A percentile compares a stretch with the other conserved stretches of the same genome.
Evolutionary conservation across 2,329 filamentous ascomycete species (phyloP).

Genomic region (Monilinia aucupariae): DNA sequence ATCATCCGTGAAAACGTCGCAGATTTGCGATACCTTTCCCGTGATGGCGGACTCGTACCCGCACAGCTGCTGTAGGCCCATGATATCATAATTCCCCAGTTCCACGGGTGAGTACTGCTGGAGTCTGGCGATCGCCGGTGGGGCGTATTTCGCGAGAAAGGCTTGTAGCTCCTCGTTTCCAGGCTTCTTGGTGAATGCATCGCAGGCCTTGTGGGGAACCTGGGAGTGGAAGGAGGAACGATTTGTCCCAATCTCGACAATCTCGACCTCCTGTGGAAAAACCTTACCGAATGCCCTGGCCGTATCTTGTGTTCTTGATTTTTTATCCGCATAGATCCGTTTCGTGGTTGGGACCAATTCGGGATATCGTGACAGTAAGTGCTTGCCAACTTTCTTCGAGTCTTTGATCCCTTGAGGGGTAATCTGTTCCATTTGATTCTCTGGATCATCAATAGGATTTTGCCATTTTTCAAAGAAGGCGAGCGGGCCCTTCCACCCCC

Average conservation of each 20-base stretch:
- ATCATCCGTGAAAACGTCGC: slow-evolving; percentile 53
- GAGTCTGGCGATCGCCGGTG: slow-evolving; percentile 54
- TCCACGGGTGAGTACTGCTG: slow-evolving; percentile 51
- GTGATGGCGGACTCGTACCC: slow-evolving; percentile 44
- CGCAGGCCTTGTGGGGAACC: slow-evolving; percentile 50
- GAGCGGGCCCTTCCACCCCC: slow-evolving; percentile 30
- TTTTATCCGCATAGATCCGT: slow-evolving; percentile 32
- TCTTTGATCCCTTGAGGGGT: slow-evolving; percentile 32
- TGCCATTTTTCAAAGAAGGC: slow-evolving; percentile 31
- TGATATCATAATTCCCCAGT: slow-evolving; percentile 57
- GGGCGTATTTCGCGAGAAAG: slow-evolving; percentile 52
- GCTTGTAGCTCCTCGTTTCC: slow-evolving; percentile 25
- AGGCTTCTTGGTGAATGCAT: slow-evolving; percentile 42
- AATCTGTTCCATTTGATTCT: slow-evolving; percentile 32
- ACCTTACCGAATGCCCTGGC: slow-evolving; percentile 29
- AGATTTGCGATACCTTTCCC: slow-evolving; percentile 55
- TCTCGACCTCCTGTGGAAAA: slow-evolving; percentile 30
- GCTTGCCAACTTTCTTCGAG: slow-evolving; percentile 30
- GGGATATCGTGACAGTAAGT: slow-evolving; percentile 30
- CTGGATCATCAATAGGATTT: slow-evolving; percentile 31
- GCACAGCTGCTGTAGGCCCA: slow-evolving; percentile 61
- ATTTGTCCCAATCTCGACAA: slow-evolving; percentile 43
- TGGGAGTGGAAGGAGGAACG: slow-evolving; percentile 41
- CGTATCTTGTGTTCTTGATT: slow-evolving; percentile 32
- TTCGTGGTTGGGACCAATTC: slow-evolving; percentile 31